A percentile compares a stretch with the other conserved stretches of the same genome.
phyloP scores from a whole-genome alignment of 1,139 yeast genomes.

The Hansenula anomala region DNA sequence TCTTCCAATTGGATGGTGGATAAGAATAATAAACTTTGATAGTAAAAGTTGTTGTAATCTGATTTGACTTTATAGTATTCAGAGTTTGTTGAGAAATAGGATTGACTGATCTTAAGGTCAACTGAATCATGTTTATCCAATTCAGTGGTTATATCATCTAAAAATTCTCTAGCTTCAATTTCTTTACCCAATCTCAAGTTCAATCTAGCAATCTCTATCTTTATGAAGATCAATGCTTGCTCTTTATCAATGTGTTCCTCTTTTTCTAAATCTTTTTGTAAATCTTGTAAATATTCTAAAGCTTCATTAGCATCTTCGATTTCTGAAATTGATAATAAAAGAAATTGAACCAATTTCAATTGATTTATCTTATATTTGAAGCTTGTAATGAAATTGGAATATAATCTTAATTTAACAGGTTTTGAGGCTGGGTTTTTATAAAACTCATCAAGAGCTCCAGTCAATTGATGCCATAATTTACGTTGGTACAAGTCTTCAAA shows the following conservation, averaged over 20 bases:
- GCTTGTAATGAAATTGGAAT: conserved; percentile 61
- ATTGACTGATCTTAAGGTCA: conserved; percentile 72
- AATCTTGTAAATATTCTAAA: conserved; percentile 49
- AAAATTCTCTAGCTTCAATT: conserved; percentile 60
- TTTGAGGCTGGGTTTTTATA: conserved; percentile 47
- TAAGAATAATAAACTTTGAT: conserved; percentile 55
- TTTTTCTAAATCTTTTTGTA: conserved; percentile 37
- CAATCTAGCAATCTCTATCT: conserved; percentile 74
- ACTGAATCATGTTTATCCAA: conserved; percentile 59
- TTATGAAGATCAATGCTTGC: conserved; percentile 58
- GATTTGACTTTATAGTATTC: conserved; percentile 69
- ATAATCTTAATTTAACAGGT: conserved; percentile 59
- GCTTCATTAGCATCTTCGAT: conserved; percentile 42
- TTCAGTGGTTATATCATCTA: conserved; percentile 55
- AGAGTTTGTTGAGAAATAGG: conserved; percentile 77
- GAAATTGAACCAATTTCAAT: conserved; percentile 71
- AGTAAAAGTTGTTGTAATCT: conserved; percentile 78
- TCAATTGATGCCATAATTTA: conserved; percentile 77
- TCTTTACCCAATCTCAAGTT: conserved; percentile 54
- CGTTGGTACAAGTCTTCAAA: conserved; percentile 87
- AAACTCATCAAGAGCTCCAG: conserved; percentile 59
- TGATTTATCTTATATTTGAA: conserved; percentile 74
- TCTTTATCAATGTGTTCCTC: conserved; percentile 33
- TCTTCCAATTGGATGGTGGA: conserved; percentile 52
- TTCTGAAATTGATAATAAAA: conserved; percentile 52